These are phyloP conservation scores for Elsinoe fawcettii DNA, from an alignment of 2,329 filamentous ascomycete species.

Conservation along the genomic window DNA sequence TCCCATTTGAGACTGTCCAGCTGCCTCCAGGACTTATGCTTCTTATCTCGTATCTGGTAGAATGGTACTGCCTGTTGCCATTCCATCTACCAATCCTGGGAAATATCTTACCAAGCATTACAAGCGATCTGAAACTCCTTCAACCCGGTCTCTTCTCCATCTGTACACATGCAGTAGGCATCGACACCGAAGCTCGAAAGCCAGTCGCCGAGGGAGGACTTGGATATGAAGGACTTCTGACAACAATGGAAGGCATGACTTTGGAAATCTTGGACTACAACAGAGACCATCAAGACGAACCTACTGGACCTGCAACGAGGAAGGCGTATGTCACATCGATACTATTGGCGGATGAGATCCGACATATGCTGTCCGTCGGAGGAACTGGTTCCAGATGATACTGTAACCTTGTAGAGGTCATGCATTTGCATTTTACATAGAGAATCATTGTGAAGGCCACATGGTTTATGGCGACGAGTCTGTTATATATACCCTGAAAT, in stretches of 20 bases:
- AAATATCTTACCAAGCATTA: neutral
- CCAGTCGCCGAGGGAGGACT: neutral
- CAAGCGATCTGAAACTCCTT: neutral
- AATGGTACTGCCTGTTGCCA: neutral
- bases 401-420: neutral
- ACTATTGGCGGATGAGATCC: neutral
- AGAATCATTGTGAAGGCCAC: too few species aligned
- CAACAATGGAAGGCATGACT: neutral
- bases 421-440: neutral
- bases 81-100: neutral
- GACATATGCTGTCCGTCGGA: neutral
- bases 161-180: neutral
- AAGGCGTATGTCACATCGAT: neutral
- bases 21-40: neutral
- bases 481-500: too few species aligned
- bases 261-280: neutral
- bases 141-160: conserved; percentile 1
- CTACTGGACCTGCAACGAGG: neutral
- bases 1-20: neutral
- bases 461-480: too few species aligned
- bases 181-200: neutral
- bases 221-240: neutral
- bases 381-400: neutral
- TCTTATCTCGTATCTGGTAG: neutral
- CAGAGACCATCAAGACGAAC: neutral